Evolutionary conservation across 2,329 filamentous ascomycete species (phyloP), one percentile per base, ranked within the genome.

Genomic region (Ilyonectria mors-panacis): DNA sequence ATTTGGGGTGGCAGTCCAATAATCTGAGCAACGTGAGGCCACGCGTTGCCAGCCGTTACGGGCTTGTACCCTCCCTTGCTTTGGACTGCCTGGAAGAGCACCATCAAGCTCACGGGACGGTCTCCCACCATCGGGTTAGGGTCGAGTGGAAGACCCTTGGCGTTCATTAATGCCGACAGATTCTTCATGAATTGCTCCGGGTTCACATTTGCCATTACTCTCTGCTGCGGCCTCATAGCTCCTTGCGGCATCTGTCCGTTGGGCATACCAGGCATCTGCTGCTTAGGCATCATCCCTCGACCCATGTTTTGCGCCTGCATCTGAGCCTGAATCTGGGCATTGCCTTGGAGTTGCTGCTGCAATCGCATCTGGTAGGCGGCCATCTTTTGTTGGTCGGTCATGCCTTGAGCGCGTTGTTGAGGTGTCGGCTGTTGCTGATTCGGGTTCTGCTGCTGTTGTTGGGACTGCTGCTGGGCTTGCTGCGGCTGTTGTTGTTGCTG

Each of bases 281-380:
- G 87, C 75, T 88, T 86, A 2, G 82, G 81, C 83, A 89, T 86
- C 82, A 87, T 86, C 62, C 80, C 86, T 61, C 82, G 84, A 21
- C 82, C 84, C 79, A 82, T 80, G 30, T 69, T 74, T 65, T 82
- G 81, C 15, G 77, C 72, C 70, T 88, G 88, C 83, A 90, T 85
- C 65, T 89, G 86, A 15, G 82, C 81, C 60, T 80, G 80, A 78
- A 84, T 84, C 57, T 86, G 84, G 76, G 87, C 85, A 42, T 84
- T 85, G 10, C 80, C 80, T 68, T 93, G 90, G 45, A 92, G 87
- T 75, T 95, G 93, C 63, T 92, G 89, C 75, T 97, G 93, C 59
- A 97, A 81, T 67, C 93, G 92, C 89, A 97, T 93, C 73, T 97
- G 93, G 76, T 97, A 95, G 55, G 92, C 82, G 63, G 89, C 86